These are phyloP conservation scores for Protomyces inouyei DNA, from an alignment of 1,139 yeast species.

Conservation along the genomic window DNA sequence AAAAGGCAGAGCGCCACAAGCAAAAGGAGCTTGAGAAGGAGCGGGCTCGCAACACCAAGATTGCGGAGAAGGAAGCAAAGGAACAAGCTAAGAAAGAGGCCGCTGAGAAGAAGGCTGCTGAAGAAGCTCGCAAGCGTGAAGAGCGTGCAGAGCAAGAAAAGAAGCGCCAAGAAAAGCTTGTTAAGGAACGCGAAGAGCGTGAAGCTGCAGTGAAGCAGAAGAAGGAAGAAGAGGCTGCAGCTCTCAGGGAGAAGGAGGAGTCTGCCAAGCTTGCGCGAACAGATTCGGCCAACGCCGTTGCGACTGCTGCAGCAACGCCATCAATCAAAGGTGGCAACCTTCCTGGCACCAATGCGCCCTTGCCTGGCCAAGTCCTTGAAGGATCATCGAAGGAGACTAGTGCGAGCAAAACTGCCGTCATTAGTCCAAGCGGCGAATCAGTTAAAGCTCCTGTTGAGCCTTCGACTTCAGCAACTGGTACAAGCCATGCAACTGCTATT, in stretches of 20 bases:
- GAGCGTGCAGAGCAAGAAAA: neutral
- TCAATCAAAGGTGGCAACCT: neutral
- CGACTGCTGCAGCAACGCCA: conserved; percentile 11
- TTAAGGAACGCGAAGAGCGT: conserved; percentile 5
- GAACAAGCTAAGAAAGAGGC: conserved; percentile 13
- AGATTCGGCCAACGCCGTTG: conserved; percentile 21
- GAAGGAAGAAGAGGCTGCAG: neutral
- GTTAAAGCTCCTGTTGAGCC: neutral
- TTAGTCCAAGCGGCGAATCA: no score
- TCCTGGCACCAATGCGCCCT: conserved; percentile 22
- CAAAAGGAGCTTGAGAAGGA: conserved; percentile 20
- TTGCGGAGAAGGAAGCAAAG: conserved; percentile 8
- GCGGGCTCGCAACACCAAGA: conserved; percentile 17
- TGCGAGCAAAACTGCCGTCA: neutral
- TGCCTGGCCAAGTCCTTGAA: conserved; percentile 9
- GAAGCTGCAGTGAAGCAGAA: conserved; percentile 2
- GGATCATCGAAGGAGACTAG: neutral
- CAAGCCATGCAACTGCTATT: neutral
- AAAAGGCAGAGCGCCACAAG: conserved; percentile 11
- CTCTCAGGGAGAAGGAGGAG: neutral
- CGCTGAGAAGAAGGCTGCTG: conserved; percentile 8
- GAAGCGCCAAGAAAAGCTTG: conserved; percentile 4
- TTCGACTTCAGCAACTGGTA: neutral
- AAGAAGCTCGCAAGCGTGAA: conserved; percentile 9
- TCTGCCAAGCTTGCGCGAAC: conserved; percentile 3